Evolutionary conservation across 345 rosid genomes (phyloP).

Genomic region (Isatis tinctoria): DNA sequence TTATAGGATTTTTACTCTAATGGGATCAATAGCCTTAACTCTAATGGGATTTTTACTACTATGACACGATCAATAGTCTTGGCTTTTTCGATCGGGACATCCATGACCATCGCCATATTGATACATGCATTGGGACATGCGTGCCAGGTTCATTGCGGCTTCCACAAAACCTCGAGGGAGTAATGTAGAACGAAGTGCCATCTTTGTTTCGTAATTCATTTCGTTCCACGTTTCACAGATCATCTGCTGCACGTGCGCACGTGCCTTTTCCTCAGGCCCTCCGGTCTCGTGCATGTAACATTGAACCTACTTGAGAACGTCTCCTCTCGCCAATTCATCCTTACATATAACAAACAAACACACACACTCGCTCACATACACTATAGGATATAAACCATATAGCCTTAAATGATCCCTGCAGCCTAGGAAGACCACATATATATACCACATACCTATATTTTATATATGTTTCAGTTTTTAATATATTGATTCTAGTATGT

Average conservation of each 20-base stretch:
- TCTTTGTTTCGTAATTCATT: neutral
- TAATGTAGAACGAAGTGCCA: neutral
- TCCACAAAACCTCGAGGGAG: neutral
- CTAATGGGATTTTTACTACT: too few relatives aligned
- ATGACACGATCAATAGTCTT: neutral
- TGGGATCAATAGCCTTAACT: too few relatives aligned
- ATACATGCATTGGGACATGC: neutral
- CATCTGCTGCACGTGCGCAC: neutral
- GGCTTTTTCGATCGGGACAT: neutral
- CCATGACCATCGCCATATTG: neutral
- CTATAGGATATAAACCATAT: neutral
- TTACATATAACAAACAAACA: neutral
- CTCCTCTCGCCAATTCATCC: neutral
- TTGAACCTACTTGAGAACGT: neutral
- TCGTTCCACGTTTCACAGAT: neutral
- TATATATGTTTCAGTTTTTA: neutral
- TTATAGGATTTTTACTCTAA: too few relatives aligned
- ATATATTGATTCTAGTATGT: neutral
- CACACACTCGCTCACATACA: neutral
- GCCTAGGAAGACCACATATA: neutral
- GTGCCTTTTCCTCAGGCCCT: neutral
- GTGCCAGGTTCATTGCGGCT: neutral
- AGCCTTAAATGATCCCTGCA: neutral
- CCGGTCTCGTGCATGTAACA: neutral
- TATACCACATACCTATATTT: too few relatives aligned